phyloP scores from a whole-genome alignment of 169 alveolate species.

The Plasmodium malariae region DNA sequence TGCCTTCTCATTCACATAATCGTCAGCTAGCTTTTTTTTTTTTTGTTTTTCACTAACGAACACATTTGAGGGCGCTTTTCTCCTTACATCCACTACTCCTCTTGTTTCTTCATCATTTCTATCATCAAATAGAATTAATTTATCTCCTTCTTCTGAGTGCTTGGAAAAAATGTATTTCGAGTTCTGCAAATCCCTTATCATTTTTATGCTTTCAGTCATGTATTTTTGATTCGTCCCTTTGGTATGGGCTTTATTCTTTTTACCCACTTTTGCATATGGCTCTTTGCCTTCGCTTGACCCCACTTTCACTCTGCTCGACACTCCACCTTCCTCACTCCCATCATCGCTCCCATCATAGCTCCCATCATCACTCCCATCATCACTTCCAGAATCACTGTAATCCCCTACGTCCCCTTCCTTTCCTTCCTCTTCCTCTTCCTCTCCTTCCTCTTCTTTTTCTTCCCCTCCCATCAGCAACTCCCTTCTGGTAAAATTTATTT shows the following conservation, averaged over 20 bases:
- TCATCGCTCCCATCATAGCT: conserved; percentile 62
- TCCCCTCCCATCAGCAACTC: conserved; percentile 17
- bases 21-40: conserved; percentile 36
- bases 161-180: conserved; percentile 59
- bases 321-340: conserved; percentile 74
- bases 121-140: conserved; percentile 64
- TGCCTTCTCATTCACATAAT: conserved; percentile 48
- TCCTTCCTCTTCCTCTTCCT: conserved; percentile 57
- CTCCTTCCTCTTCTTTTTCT: conserved; percentile 10
- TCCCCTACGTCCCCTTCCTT: conserved; percentile 31
- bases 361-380: not conserved
- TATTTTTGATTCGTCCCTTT: conserved; percentile 48
- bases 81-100: conserved; percentile 57
- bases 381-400: conserved; percentile 2
- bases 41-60: conserved; percentile 52
- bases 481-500: conserved; percentile 92
- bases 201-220: conserved; percentile 88
- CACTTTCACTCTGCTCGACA: conserved; percentile 61
- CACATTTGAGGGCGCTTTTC: conserved; percentile 66
- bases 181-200: conserved; percentile 91
- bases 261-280: no score
- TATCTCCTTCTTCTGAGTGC: conserved; percentile 70
- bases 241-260: conserved; percentile 6
- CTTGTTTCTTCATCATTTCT: conserved; percentile 56
- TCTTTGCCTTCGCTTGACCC: no score